Base-by-base conservation (phyloP, 2,329 filamentous ascomycete genomes). In the Colletotrichum karsti region DNA sequence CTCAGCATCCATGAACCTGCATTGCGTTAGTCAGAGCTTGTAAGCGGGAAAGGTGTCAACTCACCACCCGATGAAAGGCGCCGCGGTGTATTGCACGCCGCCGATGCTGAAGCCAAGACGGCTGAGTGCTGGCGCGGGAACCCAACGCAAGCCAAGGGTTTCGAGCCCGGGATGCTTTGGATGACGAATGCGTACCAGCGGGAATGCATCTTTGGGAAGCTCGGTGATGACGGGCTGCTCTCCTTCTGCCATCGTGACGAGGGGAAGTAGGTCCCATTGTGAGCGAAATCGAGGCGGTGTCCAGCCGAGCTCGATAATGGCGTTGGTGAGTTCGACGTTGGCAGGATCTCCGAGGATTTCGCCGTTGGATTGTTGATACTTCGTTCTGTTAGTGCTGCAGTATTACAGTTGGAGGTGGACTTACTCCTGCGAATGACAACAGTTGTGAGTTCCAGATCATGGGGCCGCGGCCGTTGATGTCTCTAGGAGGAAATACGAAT, bases 401-500 rank as follows among this genome's bases (percentile, higher is more conserved):
- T 12, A 4, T 20, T 22, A 12, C 6, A n/a, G 7, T 28, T 4
- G 20, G n/a, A 18, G 12, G 9, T 26, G 10, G 12, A 65, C 54
- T 50, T 54, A 68, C 65, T n/a, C 39, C 65, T 15, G 65, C 65
- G 37, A 68, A 68, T 7, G 65, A 53, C 12, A 68, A 15, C 7
- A 68, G 39, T 22, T 68, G 65, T 8, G 65, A 68, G 39, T 68
- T 68, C 65, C 65, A 68, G 24, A 68, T 65, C 65, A 68, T 65
- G 7, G 65, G 65, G 3, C 65, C 65, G 18, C 65, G 65, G 39
- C 61, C 53, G 24, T 59, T 54, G 13, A 68, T 54, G 26, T 68
- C 65, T 33, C 65, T 57, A 7, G 65, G 65, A 46, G 65, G 65
- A 18, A 68, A 68, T 22, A 65, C 65, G 24, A 68, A 68, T 44